Evolutionary conservation across 1,139 yeast genomes (phyloP).

Genomic region (Yamadazyma sp.): DNA sequence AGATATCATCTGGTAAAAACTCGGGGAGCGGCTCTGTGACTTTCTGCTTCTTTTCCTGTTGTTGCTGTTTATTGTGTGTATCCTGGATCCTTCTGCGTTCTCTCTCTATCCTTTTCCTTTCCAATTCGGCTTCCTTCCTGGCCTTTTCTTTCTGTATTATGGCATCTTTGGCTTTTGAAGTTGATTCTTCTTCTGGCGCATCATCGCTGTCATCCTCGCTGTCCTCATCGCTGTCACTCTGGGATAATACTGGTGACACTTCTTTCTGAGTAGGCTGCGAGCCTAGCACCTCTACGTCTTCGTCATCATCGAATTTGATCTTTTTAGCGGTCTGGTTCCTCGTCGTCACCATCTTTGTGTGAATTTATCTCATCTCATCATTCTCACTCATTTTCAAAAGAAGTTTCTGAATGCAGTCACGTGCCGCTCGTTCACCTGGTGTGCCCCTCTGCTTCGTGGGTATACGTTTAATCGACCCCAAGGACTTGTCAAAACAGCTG

Average conservation of each 20-base stretch:
- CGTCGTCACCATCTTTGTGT: constrained; percentile 23
- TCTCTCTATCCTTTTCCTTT: constrained; percentile 36
- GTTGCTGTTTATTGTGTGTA: constrained; percentile 49
- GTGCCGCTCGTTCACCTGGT: no score
- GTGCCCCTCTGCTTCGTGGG: no score
- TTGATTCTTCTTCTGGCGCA: constrained; percentile 52
- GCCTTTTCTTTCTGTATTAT: constrained; percentile 33
- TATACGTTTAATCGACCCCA: no score
- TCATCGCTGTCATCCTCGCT: constrained; percentile 39
- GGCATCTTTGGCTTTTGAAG: constrained; percentile 27
- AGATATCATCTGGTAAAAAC: constrained; percentile 48
- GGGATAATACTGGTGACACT: constrained; percentile 3
- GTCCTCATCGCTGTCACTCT: constrained; percentile 12
- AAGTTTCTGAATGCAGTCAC: no score
- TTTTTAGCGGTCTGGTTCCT: constrained; percentile 24
- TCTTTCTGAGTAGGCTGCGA: not conserved
- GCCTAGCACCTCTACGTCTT: constrained; percentile 20
- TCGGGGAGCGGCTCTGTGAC: constrained; percentile 41
- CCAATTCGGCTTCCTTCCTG: constrained; percentile 32
- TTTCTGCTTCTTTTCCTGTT: constrained; percentile 28
- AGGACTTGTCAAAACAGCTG: no score
- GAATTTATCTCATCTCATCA: constrained; percentile 9
- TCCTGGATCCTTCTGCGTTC: constrained; percentile 54
- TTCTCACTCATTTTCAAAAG: no score
- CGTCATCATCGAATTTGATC: constrained; percentile 29